phyloP scores from a whole-genome alignment of 2,329 filamentous ascomycete genomes.

The Fusarium robinianum region DNA sequence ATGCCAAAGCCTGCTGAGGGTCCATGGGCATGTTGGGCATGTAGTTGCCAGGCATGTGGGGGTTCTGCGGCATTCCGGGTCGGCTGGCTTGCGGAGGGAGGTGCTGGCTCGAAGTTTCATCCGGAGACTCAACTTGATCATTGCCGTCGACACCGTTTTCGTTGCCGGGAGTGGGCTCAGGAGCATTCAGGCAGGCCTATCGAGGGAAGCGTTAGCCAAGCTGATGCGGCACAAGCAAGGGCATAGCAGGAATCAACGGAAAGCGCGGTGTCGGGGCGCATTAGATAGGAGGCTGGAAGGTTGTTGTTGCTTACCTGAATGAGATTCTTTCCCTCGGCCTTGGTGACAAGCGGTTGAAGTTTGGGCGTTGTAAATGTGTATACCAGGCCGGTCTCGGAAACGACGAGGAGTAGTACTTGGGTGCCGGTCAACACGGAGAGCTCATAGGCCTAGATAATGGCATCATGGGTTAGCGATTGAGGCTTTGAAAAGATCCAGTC shows the following conservation, averaged over 20 bases:
- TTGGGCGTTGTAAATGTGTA: slow-evolving; percentile 99
- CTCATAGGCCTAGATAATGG: slow-evolving; percentile 78
- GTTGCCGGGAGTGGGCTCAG: slow-evolving; percentile 80
- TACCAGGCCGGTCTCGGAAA: slow-evolving; percentile 95
- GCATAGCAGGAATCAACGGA: neutral
- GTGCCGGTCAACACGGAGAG: slow-evolving; percentile 96
- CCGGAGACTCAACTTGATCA: slow-evolving; percentile 84
- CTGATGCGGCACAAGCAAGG: neutral
- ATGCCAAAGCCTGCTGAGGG: slow-evolving; percentile 78
- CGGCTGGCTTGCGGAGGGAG: slow-evolving; percentile 65
- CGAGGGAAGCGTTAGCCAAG: neutral
- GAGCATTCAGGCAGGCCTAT: slow-evolving; percentile 96
- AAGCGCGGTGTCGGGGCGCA: slow-evolving; percentile 8
- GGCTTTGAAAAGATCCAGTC: neutral
- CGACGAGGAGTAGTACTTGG: slow-evolving; percentile 93
- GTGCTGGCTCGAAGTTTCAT: slow-evolving; percentile 79
- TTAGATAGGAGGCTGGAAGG: neutral
- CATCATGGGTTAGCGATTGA: slow-evolving; percentile 26
- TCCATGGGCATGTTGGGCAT: slow-evolving; percentile 70
- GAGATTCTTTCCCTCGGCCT: slow-evolving; percentile 98
- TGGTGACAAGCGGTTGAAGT: slow-evolving; percentile 95
- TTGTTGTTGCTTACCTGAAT: slow-evolving; percentile 75
- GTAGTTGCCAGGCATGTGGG: slow-evolving; percentile 67
- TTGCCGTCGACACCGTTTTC: slow-evolving; percentile 80
- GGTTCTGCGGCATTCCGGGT: slow-evolving; percentile 68